phyloP scores from a whole-genome alignment of 441 rosid species.

The Croton setiger region DNA sequence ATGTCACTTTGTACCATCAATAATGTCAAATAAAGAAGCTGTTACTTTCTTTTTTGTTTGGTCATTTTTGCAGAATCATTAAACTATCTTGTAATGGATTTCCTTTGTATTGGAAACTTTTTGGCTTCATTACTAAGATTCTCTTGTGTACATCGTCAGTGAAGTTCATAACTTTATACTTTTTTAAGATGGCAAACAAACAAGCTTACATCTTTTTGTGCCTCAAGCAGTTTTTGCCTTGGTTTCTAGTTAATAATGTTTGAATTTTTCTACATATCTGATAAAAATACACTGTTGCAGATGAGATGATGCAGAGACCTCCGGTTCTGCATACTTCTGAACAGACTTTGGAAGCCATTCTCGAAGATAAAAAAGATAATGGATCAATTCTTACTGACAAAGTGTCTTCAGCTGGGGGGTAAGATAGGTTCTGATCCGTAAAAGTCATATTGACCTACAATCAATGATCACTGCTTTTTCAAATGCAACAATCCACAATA shows the following conservation, averaged over 20 bases:
- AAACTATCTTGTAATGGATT: conserved; percentile 31
- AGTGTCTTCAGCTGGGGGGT: conserved; percentile 45
- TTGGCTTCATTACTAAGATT: conserved; percentile 19
- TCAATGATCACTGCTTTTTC: not conserved
- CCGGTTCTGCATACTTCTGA: conserved; percentile 33
- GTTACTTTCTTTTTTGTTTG: conserved; percentile 16
- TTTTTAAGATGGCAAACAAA: conserved; percentile 21
- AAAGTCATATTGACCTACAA: conserved; percentile 9
- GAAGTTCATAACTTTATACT: conserved; percentile 15
- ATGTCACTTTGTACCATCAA: conserved; percentile 36
- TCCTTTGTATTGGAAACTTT: conserved; percentile 22
- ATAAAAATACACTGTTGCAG: conserved; percentile 44
- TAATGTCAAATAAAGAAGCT: conserved; percentile 32
- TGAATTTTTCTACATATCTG: conserved; percentile 26
- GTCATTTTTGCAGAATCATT: conserved; percentile 16
- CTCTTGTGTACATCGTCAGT: conserved; percentile 6
- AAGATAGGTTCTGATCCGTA: conserved; percentile 35
- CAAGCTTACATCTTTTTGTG: conserved; percentile 21
- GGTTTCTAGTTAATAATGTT: conserved; percentile 19
- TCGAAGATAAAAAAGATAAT: conserved; percentile 35
- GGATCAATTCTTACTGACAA: conserved; percentile 33
- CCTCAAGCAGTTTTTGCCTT: conserved; percentile 20
- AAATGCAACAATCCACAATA: not conserved
- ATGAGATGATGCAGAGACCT: conserved; percentile 44
- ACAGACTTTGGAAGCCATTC: conserved; percentile 36